Percentiles rank a stretch among this genome's conserved stretches.
Evolutionary conservation across 202 grass and related monocot species (phyloP).

Genomic region (Hordeum pubiflorum): DNA sequence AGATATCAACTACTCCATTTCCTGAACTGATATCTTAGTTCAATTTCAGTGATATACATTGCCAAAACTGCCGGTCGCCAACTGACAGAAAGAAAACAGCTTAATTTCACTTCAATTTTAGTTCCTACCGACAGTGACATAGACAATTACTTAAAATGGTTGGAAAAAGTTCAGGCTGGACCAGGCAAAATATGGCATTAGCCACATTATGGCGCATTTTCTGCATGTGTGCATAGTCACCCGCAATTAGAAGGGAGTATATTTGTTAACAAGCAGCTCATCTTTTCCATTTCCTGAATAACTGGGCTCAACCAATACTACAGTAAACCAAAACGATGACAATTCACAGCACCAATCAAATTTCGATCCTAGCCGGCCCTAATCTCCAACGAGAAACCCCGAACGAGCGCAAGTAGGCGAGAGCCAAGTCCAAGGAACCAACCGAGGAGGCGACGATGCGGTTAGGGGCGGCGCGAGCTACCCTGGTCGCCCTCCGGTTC

Average conservation of each 20-base stretch:
- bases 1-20: background rate
- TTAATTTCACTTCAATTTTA: background rate
- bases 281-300: background rate
- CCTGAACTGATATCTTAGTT: too few relatives aligned
- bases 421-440: background rate
- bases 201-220: background rate
- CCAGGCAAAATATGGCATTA: background rate
- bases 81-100: background rate
- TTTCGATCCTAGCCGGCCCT: background rate
- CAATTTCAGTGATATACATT: background rate
- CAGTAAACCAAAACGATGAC: background rate
- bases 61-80: background rate
- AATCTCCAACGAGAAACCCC: background rate
- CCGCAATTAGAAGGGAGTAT: background rate
- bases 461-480: slow-evolving; percentile 8
- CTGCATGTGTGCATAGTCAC: background rate
- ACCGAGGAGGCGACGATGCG: slow-evolving; percentile 49
- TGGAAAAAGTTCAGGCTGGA: background rate
- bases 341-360: background rate
- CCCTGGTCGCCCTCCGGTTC: background rate
- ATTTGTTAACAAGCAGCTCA: background rate
- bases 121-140: background rate
- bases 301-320: background rate
- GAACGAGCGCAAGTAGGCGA: background rate
- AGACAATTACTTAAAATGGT: background rate